Conservation (phyloP, 1,139 yeast genomes). For the Komagataea norvegica region DNA sequence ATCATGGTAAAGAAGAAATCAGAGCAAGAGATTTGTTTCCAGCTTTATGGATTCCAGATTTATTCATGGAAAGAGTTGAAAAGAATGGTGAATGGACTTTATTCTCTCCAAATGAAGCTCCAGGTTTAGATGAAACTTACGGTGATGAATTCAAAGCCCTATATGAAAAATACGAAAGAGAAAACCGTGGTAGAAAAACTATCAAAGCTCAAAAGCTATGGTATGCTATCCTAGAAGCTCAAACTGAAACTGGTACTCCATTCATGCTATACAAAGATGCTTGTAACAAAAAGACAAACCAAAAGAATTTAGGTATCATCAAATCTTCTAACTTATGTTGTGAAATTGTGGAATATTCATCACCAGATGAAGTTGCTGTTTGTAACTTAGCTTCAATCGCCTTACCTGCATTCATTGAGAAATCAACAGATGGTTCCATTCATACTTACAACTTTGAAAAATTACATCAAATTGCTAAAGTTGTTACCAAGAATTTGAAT, state of each 20-base stretch:
- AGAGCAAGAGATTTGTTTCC: slow-evolving; percentile 87
- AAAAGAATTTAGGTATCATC: slow-evolving; percentile 81
- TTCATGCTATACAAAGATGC: slow-evolving; percentile 89
- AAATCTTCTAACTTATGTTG: slow-evolving; percentile 88
- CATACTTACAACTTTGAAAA: slow-evolving; percentile 63
- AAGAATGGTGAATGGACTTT: slow-evolving; percentile 75
- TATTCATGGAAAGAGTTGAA: slow-evolving; percentile 87
- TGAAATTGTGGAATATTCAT: slow-evolving; percentile 83
- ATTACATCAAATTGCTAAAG: slow-evolving; percentile 70
- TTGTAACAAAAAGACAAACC: slow-evolving; percentile 78
- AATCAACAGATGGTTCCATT: slow-evolving; percentile 42
- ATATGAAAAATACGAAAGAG: slow-evolving; percentile 66
- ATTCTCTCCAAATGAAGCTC: slow-evolving; percentile 85
- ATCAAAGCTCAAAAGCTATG: slow-evolving; percentile 85
- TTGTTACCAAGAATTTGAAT: slow-evolving; percentile 69
- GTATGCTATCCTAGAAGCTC: slow-evolving; percentile 83
- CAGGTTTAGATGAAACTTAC: slow-evolving; percentile 72
- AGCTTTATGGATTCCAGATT: slow-evolving; percentile 89
- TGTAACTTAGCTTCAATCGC: slow-evolving; percentile 89
- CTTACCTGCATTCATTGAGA: slow-evolving; percentile 52
- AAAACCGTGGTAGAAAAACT: slow-evolving; percentile 65
- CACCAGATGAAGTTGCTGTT: slow-evolving; percentile 86
- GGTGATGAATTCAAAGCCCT: slow-evolving; percentile 76
- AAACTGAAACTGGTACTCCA: slow-evolving; percentile 91
- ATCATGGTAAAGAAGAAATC: slow-evolving; percentile 87